Conservation (phyloP, 2,329 filamentous ascomycete genomes). For the Sporothrix variecibatus region DNA sequence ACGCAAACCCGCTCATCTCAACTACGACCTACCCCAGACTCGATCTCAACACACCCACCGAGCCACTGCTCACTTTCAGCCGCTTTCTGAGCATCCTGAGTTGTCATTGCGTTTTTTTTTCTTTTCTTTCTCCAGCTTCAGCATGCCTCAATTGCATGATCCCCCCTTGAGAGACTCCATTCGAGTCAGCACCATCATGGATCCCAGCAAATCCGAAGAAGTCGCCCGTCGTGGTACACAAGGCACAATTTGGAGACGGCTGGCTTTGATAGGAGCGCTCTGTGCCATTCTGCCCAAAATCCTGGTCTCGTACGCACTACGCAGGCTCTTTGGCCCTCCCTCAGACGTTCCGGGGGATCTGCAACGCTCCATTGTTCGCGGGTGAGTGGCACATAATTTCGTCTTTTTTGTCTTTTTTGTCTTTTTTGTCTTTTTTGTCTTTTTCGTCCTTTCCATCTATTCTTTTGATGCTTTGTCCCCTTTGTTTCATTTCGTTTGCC, state of each 20-base stretch:
- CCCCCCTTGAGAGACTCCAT: not conserved
- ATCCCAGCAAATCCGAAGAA: conserved; percentile 1
- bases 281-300: not conserved
- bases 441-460: not conserved
- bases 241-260: not conserved
- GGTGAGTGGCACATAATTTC: not conserved
- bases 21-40: not conserved
- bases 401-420: not conserved
- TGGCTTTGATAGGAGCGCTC: not conserved
- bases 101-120: too few species aligned
- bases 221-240: not conserved
- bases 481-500: not conserved
- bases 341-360: conserved; percentile 6
- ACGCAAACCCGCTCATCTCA: not conserved
- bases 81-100: not conserved
- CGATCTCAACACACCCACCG: too few species aligned
- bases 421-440: not conserved
- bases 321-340: not conserved
- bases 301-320: not conserved
- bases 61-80: not conserved
- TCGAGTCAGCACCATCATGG: conserved; percentile 3
- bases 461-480: not conserved
- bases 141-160: not conserved
- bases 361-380: conserved; percentile 1
- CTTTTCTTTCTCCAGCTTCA: too few species aligned